Percentiles rank a stretch among this genome's conserved stretches.
phyloP scores from a whole-genome alignment of 495 filamentous ascomycete genomes.

The Usnea hakonensis region DNA sequence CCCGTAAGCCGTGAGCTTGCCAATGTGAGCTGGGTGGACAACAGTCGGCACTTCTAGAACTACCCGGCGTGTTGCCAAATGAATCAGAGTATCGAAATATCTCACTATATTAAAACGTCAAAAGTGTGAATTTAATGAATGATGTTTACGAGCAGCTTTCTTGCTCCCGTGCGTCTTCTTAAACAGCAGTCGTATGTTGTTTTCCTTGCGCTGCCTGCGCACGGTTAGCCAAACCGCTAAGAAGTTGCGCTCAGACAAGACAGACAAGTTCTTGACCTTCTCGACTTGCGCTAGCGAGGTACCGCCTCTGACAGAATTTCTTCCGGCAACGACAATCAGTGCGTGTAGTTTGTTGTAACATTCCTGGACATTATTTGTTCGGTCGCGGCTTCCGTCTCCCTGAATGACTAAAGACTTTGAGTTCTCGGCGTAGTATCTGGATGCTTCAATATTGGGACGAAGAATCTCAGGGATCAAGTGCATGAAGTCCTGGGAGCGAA shows the following conservation, averaged over 20 bases:
- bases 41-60: background rate
- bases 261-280: constrained; percentile 59
- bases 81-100: constrained; percentile 6
- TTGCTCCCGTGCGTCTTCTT: constrained; percentile 79
- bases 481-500: constrained; percentile 50
- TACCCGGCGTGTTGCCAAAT: constrained; percentile 9
- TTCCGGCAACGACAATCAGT: constrained; percentile 47
- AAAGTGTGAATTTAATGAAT: constrained; percentile 23
- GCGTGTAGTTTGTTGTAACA: constrained; percentile 57
- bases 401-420: constrained; percentile 61
- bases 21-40: background rate
- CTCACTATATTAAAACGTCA: constrained; percentile 5
- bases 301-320: constrained; percentile 53
- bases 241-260: constrained; percentile 25
- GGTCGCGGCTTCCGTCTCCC: constrained; percentile 58
- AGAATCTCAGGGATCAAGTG: constrained; percentile 60
- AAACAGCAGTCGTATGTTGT: constrained; percentile 55
- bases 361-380: constrained; percentile 54
- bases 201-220: constrained; percentile 61
- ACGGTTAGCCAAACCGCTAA: constrained; percentile 9
- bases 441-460: constrained; percentile 52
- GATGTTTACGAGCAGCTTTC: constrained; percentile 60
- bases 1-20: constrained; percentile 7
- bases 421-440: constrained; percentile 60
- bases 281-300: constrained; percentile 52